These are phyloP conservation scores for Rhinocladiella mackenziei DNA, from an alignment of 2,329 filamentous ascomycete genomes.

Conservation along the genomic window DNA sequence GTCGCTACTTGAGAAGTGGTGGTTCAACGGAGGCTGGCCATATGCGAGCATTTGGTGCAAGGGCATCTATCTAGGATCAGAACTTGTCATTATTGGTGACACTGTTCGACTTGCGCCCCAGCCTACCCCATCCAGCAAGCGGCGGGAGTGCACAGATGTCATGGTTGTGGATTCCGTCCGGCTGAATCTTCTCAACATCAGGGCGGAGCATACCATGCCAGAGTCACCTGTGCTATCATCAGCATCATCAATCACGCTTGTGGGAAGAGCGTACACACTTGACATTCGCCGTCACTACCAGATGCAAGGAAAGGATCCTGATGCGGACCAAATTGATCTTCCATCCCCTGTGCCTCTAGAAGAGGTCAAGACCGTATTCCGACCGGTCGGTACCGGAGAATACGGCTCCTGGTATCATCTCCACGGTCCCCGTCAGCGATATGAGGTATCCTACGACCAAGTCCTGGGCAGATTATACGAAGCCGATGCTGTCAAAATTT, in stretches of 20 bases:
- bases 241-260: conserved; percentile 45
- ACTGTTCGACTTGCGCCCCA: conserved; percentile 48
- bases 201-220: conserved; percentile 44
- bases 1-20: conserved; percentile 50
- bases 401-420: conserved; percentile 54
- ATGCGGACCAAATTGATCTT: conserved; percentile 1
- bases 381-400: conserved; percentile 40
- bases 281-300: conserved; percentile 28
- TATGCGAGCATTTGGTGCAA: conserved; percentile 50
- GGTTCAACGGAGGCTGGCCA: conserved; percentile 54
- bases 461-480: conserved; percentile 55
- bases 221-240: conserved; percentile 46
- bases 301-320: conserved; percentile 6
- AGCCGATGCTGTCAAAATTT: conserved; percentile 42
- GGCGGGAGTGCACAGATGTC: conserved; percentile 45
- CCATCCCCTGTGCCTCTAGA: conserved; percentile 31
- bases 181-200: conserved; percentile 48
- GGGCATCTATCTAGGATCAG: conserved; percentile 55
- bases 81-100: conserved; percentile 54
- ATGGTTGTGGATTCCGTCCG: conserved; percentile 53
- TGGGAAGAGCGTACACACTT: conserved; percentile 48
- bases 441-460: conserved; percentile 49
- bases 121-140: conserved; percentile 17
- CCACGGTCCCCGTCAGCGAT: conserved; percentile 39
- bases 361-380: conserved; percentile 36